phyloP scores from a whole-genome alignment of 768 basidiomycete genomes.

The Mycena rosella region DNA sequence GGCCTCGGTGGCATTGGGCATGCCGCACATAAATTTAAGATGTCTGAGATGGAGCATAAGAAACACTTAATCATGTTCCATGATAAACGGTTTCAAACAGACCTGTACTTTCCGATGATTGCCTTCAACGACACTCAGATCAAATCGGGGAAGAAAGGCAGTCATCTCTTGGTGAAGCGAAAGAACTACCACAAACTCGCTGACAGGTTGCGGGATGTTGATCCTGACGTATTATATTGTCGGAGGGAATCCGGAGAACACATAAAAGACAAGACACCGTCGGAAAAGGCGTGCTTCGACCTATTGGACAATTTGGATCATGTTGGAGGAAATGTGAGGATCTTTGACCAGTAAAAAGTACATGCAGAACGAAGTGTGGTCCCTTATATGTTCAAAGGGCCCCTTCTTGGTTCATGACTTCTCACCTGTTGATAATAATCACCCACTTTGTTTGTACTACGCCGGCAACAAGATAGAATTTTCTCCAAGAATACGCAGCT shows the following conservation, averaged over 20 bases:
- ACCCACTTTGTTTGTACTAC: slow-evolving; percentile 52
- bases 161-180: not conserved
- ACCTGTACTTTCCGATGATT: no score
- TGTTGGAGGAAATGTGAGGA: slow-evolving; percentile 46
- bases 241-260: slow-evolving; percentile 40
- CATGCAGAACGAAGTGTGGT: slow-evolving; percentile 39
- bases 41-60: no score
- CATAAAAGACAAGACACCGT: slow-evolving; percentile 43
- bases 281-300: slow-evolving; percentile 50
- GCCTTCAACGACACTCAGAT: slow-evolving; percentile 10
- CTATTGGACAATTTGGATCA: slow-evolving; percentile 51
- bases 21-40: no score
- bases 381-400: slow-evolving; percentile 40
- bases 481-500: slow-evolving; percentile 25
- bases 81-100: no score
- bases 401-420: slow-evolving; percentile 54
- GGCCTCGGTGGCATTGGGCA: no score
- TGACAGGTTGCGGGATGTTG: not conserved
- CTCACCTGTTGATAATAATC: slow-evolving; percentile 48
- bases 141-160: not conserved
- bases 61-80: no score
- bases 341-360: slow-evolving; percentile 44
- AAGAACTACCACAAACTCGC: not conserved
- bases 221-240: not conserved
- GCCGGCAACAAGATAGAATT: slow-evolving; percentile 43